Evolutionary conservation across 129 eudicot species (phyloP).

Genomic region (Rutidosis leptorrhynchoides): DNA sequence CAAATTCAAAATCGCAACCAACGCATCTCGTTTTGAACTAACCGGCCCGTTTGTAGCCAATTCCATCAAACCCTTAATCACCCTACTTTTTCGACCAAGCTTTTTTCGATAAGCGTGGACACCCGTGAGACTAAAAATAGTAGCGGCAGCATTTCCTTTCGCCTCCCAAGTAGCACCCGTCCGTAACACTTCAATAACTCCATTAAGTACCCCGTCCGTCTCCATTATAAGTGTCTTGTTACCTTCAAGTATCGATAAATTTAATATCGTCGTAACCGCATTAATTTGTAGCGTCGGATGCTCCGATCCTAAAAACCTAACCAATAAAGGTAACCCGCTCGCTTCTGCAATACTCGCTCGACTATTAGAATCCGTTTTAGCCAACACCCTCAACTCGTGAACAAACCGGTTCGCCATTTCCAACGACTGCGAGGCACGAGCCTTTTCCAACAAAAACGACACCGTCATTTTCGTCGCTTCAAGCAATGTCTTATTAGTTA

Average conservation of each 20-base stretch:
- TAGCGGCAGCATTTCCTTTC: conserved; percentile 90
- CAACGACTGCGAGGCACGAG: conserved; percentile 36
- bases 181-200: conserved; percentile 69
- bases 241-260: conserved; percentile 72
- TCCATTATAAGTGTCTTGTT: conserved; percentile 80
- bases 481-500: conserved; percentile 54
- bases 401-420: conserved; percentile 58
- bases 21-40: conserved; percentile 64
- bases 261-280: conserved; percentile 75
- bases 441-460: conserved; percentile 53
- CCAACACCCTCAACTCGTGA: conserved; percentile 78
- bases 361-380: conserved; percentile 77
- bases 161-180: conserved; percentile 94
- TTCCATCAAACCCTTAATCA: conserved; percentile 69
- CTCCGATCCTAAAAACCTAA: conserved; percentile 53
- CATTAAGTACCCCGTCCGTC: conserved; percentile 61
- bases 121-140: conserved; percentile 70
- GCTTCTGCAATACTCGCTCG: conserved; percentile 85
- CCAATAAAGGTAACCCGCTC: conserved; percentile 64
- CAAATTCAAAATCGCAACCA: conserved; percentile 80
- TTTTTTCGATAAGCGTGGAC: conserved; percentile 54
- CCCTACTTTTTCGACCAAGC: conserved; percentile 68
- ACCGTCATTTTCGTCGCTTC: conserved; percentile 91
- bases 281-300: conserved; percentile 69
- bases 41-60: conserved; percentile 67